Base-by-base conservation (phyloP, 768 basidiomycete genomes). In the Hydnum rufescens region DNA sequence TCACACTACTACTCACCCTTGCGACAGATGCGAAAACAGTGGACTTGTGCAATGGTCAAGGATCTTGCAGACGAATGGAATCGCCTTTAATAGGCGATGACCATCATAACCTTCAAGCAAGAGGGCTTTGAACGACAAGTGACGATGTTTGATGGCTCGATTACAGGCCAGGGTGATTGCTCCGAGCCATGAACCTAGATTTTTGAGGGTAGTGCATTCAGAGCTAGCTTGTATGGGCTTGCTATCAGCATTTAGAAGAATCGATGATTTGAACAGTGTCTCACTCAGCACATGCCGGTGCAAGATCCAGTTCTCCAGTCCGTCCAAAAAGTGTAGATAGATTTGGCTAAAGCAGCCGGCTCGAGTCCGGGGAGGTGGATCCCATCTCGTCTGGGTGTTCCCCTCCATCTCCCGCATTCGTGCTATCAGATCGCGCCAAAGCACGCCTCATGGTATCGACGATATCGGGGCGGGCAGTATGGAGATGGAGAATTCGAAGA, bases 1-100 rank as follows among this genome's bases (percentile, higher is more conserved):
- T n/a, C n/a, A n/a, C n/a, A 99, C 85, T 0, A 85, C 92, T 82
- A 96, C 92, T 49, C 97, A 67, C 95, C 95, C 97, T 1, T 95
- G 95, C n/a, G n/a, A n/a, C n/a, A n/a, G n/a, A n/a, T n/a, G 75
- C 82, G 76, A 99, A 99, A 28, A 97, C 85, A 58, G 72, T 80
- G 30, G 93, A 97, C 61, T 81, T 79, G 47, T 80, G 74, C 56
- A 89, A 43, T 85, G 85, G 62, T 90, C 86, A 44, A 99, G 74
- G 1, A 89, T 83, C 66, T 93, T 95, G 77, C 93, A 97, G 32
- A 97, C 86, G 64, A 97, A 99, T 0, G 95, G 89, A 53, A 99
- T 95, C 5, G 90, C 89, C 22, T 96, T 86, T 46, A 92, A 76
- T 32, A 96, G 71, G 36, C 93, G 78, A 46, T 85, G 82, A 55